These are phyloP conservation scores for Castanopsis chinensis DNA, from an alignment of 306 rosid genomes.

Conservation along the genomic window DNA sequence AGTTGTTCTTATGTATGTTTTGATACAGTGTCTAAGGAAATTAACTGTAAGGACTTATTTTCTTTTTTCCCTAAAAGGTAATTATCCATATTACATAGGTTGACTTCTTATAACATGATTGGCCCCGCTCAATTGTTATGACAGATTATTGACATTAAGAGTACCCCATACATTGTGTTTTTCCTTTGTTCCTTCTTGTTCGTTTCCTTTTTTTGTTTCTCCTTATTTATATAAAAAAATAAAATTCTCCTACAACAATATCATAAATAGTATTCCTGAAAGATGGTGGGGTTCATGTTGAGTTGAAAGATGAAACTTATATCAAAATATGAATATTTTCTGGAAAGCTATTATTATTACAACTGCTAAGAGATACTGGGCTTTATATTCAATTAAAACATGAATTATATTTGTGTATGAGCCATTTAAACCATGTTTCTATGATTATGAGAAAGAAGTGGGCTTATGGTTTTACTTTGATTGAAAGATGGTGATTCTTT, in stretches of 20 bases:
- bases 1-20: neutral
- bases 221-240: neutral
- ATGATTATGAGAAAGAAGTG: neutral
- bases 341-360: too few species aligned
- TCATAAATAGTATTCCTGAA: neutral
- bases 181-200: neutral
- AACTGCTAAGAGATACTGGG: too few species aligned
- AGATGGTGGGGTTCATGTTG: neutral
- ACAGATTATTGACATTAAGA: neutral
- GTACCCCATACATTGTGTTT: neutral
- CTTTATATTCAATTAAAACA: neutral
- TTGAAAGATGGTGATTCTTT: conserved; percentile 1
- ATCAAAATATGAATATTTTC: too few species aligned
- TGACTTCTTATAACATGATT: neutral
- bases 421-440: neutral
- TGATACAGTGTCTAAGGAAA: neutral
- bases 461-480: neutral
- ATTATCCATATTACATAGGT: neutral
- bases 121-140: too few species aligned
- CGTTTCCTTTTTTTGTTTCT: neutral
- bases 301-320: neutral
- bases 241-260: neutral
- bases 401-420: neutral
- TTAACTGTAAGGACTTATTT: neutral
- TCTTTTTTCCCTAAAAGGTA: neutral